Percentiles rank a stretch among this genome's conserved stretches.
Conservation (phyloP, 1,284 basidiomycete genomes). For the Cryptococcus wingfieldii region DNA sequence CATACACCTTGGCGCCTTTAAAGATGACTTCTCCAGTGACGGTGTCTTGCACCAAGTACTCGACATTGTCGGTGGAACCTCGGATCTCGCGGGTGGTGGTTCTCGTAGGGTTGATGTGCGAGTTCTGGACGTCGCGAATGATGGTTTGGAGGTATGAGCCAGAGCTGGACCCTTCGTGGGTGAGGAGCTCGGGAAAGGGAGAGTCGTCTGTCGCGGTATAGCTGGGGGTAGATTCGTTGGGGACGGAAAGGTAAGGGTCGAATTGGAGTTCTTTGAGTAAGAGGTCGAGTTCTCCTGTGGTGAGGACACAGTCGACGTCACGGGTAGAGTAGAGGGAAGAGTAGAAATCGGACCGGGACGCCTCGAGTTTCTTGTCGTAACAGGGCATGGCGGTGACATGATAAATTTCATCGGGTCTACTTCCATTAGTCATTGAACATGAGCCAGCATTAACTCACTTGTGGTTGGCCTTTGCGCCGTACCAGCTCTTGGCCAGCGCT, state of each 20-base stretch:
- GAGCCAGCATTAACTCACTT: constrained; percentile 53
- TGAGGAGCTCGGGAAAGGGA: constrained; percentile 66
- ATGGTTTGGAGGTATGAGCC: constrained; percentile 87
- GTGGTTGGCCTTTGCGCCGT: constrained; percentile 61
- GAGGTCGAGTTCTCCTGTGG: constrained; percentile 88
- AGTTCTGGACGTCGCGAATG: constrained; percentile 54
- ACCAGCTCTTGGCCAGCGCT: constrained; percentile 81
- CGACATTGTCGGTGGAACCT: constrained; percentile 60
- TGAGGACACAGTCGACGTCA: constrained; percentile 96
- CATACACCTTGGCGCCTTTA: constrained; percentile 91
- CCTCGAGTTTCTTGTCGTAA: constrained; percentile 99
- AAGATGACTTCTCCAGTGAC: constrained; percentile 65
- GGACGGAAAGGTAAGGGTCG: constrained; percentile 57
- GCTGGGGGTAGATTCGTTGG: constrained; percentile 1
- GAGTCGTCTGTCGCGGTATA: constrained; percentile 9
- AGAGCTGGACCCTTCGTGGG: constrained; percentile 81
- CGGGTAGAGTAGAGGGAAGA: constrained; percentile 70
- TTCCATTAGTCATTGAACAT: not conserved
- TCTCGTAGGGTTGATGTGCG: constrained; percentile 52
- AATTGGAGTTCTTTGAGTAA: constrained; percentile 79
- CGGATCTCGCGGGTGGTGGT: constrained; percentile 62
- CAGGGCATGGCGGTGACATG: constrained; percentile 99
- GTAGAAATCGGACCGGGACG: constrained; percentile 86
- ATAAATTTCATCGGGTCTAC: constrained; percentile 77
- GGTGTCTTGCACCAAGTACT: constrained; percentile 57